Percentiles rank a stretch among this genome's conserved stretches.
Evolutionary conservation across 768 basidiomycete species (phyloP).

Genomic region (Chalciporus pseudorubinellus): DNA sequence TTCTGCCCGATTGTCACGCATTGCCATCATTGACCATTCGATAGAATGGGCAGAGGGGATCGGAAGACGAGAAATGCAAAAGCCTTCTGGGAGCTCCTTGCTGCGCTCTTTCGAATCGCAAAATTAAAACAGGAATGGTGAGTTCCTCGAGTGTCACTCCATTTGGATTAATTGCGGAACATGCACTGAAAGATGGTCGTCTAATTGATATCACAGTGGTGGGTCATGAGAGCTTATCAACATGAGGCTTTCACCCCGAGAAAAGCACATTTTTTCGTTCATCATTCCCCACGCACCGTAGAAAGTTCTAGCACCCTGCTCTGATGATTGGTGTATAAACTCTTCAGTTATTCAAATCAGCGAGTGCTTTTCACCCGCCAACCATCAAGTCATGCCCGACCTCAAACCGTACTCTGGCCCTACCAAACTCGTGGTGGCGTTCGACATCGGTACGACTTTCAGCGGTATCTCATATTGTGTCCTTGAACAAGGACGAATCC

Average conservation of each 20-base stretch:
- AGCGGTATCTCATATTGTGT: constrained; percentile 42
- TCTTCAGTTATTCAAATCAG: neutral
- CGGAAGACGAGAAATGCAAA: neutral
- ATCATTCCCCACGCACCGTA: neutral
- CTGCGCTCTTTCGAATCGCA: neutral
- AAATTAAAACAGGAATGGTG: neutral
- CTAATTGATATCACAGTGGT: too few relatives aligned
- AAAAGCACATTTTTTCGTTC: neutral
- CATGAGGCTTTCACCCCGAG: neutral
- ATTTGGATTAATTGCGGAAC: neutral
- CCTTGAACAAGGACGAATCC: constrained; percentile 9
- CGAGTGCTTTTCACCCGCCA: neutral
- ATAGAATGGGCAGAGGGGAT: neutral
- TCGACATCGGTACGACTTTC: constrained; percentile 48
- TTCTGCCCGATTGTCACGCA: too few relatives aligned
- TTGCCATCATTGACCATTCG: neutral
- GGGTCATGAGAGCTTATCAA: neutral
- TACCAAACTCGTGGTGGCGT: constrained; percentile 40
- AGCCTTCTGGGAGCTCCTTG: neutral
- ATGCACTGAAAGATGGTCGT: neutral
- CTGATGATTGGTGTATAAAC: neutral
- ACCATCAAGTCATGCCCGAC: constrained; percentile 4
- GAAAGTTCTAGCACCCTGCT: neutral
- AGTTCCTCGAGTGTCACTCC: neutral
- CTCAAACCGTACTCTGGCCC: constrained; percentile 5